phyloP scores from a whole-genome alignment of 1,284 basidiomycete species.

The Cryptococcus depauperatus region DNA sequence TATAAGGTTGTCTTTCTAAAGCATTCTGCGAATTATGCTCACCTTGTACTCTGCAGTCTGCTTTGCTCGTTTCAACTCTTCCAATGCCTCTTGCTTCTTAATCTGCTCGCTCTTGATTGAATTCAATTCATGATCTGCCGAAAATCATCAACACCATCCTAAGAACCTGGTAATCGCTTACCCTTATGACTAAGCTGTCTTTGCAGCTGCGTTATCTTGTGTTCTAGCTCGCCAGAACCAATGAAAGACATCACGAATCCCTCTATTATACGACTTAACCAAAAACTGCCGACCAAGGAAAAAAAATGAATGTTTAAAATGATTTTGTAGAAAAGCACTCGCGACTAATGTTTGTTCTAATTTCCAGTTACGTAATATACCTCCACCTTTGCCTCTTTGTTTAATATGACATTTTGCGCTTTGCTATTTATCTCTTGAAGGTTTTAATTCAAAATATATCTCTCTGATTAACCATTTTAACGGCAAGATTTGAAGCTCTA shows the following conservation, averaged over 20 bases:
- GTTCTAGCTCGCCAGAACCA: slow-evolving; percentile 38
- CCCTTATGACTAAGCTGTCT: slow-evolving; percentile 36
- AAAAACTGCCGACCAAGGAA: too few species aligned
- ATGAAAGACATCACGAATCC: slow-evolving; percentile 44
- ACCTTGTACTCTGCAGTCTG: slow-evolving; percentile 37
- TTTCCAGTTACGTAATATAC: too few species aligned
- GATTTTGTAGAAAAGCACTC: too few species aligned
- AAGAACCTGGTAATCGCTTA: slow-evolving; percentile 13
- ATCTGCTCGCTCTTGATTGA: slow-evolving; percentile 36
- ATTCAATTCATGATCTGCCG: slow-evolving; percentile 31
- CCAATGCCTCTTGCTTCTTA: slow-evolving; percentile 28
- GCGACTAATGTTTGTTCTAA: too few species aligned
- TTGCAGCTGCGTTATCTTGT: slow-evolving; percentile 35
- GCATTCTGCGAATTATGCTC: not conserved
- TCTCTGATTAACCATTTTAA: too few species aligned
- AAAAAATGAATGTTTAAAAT: too few species aligned
- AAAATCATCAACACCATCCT: not conserved
- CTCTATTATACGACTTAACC: too few species aligned
- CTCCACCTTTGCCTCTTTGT: too few species aligned
- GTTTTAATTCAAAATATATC: too few species aligned
- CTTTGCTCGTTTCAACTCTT: slow-evolving; percentile 22
- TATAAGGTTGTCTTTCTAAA: not conserved
- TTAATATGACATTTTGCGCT: too few species aligned
- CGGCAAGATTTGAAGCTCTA: too few species aligned
- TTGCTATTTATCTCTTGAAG: too few species aligned